These are phyloP conservation scores for Rhynchospora tenuis DNA, from an alignment of 176 grass and related monocot genomes.

Conservation along the genomic window DNA sequence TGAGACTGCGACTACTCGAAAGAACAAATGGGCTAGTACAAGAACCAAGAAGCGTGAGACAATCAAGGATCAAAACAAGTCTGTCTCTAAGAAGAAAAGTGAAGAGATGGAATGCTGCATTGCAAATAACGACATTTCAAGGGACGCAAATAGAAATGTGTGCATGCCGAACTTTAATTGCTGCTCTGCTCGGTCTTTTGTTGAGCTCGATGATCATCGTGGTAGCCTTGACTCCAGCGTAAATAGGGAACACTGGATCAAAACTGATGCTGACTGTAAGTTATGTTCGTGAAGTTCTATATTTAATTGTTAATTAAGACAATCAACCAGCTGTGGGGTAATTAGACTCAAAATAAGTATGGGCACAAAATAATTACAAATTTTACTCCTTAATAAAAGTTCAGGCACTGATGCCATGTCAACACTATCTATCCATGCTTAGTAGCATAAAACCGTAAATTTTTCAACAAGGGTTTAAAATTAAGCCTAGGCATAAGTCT, in stretches of 20 bases:
- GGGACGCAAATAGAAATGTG: constrained; percentile 31
- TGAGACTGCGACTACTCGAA: constrained; percentile 34
- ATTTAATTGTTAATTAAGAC: neutral
- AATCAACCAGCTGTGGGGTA: no score
- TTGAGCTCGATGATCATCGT: neutral
- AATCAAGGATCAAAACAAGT: neutral
- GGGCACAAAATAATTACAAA: no score
- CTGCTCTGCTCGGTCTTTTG: constrained; percentile 48
- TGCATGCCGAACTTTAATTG: constrained; percentile 37
- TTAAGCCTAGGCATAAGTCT: no score
- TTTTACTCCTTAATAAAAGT: no score
- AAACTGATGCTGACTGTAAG: constrained; percentile 96
- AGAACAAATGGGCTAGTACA: constrained; percentile 19
- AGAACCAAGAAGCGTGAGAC: constrained; percentile 13
- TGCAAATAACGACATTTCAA: constrained; percentile 9
- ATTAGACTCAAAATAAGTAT: no score
- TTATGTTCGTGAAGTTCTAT: neutral
- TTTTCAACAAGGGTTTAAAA: no score
- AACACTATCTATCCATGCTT: no score
- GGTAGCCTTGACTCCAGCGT: constrained; percentile 25
- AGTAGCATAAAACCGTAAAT: no score
- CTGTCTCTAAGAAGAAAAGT: constrained; percentile 11
- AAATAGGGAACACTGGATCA: constrained; percentile 92
- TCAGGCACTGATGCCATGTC: no score
- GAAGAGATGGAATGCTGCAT: neutral